Evolutionary conservation across 148 eudicot species (phyloP), one percentile per base, ranked within the genome.

Genomic region (Camellia sinensis): DNA sequence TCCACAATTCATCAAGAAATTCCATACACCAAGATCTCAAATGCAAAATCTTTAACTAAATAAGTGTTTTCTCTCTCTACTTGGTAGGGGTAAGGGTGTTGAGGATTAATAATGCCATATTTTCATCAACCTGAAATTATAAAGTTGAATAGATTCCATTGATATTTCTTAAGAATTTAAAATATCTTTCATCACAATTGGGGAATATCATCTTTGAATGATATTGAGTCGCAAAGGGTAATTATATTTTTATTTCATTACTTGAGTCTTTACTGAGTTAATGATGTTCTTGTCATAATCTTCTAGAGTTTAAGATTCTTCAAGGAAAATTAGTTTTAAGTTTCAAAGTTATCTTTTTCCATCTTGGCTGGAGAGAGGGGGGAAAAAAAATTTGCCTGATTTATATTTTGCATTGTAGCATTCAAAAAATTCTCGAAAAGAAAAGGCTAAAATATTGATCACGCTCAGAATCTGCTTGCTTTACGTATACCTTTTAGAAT

Each of bases 401-500:
- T 29, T 29, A 77, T 11, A 5, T 67, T 48, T 53, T 40, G 41
- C 29, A 62, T 73, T 8, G 12, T 19, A 19, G 21, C 44, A 48
- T 50, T 80, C 52, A 64, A 52, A 69, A 60, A 63, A 44, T 59
- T 57, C 64, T 45, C 41, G 3, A 19, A 46, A 45, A 18, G 70
- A 40, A 44, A 71, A 44, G 56, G 67, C 43, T n/a, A 71, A 18
- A 65, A 5, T 50, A 13, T 61, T 3, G 41, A 41, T 48, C 3
- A 48, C 43, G 17, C 10, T 57, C 22, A 77, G 63, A 63, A 44
- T 69, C 64, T 71, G 40, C 65, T 1, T 15, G 15, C 8, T 52
- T 37, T 64, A 76, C n/a, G 53, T 44, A 46, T 84, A 87, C 90
- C 90, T 83, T 64, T 67, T 66, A 18, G 65, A 78, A 56, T 74